Percentiles rank a stretch among this genome's conserved stretches.
These are phyloP conservation scores for Epichloe hybrida DNA, from an alignment of 2,329 filamentous ascomycete species.

Conservation along the genomic window DNA sequence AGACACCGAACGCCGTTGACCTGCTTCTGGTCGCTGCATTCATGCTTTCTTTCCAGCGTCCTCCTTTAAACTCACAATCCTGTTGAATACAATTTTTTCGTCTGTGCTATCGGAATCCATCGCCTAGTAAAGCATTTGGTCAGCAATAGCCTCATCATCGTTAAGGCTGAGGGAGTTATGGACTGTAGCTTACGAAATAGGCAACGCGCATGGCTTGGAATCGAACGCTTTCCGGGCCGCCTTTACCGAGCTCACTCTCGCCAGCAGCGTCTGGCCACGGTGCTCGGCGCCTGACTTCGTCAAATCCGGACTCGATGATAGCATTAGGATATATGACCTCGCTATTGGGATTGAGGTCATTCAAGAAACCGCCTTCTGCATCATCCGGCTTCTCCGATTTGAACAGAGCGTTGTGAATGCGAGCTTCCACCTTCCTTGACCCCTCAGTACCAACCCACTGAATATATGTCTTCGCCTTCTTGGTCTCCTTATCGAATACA, in stretches of 20 bases:
- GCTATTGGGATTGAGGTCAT: slow-evolving; percentile 72
- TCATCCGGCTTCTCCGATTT: slow-evolving; percentile 71
- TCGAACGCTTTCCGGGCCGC: slow-evolving; percentile 60
- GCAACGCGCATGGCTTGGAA: slow-evolving; percentile 88
- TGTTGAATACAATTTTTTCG: slow-evolving; percentile 71
- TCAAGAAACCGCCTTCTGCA: slow-evolving; percentile 66
- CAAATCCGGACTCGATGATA: slow-evolving; percentile 70
- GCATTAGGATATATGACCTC: slow-evolving; percentile 69
- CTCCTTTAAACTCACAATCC: slow-evolving; percentile 86
- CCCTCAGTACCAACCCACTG: slow-evolving; percentile 70
- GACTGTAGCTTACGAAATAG: slow-evolving; percentile 49
- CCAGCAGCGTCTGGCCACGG: slow-evolving; percentile 74
- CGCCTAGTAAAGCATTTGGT: slow-evolving; percentile 26
- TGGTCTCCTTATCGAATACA: slow-evolving; percentile 54
- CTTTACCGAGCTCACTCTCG: slow-evolving; percentile 47
- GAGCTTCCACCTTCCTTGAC: slow-evolving; percentile 56
- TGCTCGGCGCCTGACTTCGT: slow-evolving; percentile 57
- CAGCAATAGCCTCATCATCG: not conserved
- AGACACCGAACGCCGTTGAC: not conserved
- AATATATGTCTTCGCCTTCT: slow-evolving; percentile 69
- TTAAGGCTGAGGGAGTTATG: not conserved
- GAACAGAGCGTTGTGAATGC: slow-evolving; percentile 73
- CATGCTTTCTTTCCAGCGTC: slow-evolving; percentile 50
- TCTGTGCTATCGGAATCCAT: slow-evolving; percentile 67
- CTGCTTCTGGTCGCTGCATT: not conserved